Evolutionary conservation across 202 grass and related monocot species (phyloP).

Genomic region (Elaeis oleifera): DNA sequence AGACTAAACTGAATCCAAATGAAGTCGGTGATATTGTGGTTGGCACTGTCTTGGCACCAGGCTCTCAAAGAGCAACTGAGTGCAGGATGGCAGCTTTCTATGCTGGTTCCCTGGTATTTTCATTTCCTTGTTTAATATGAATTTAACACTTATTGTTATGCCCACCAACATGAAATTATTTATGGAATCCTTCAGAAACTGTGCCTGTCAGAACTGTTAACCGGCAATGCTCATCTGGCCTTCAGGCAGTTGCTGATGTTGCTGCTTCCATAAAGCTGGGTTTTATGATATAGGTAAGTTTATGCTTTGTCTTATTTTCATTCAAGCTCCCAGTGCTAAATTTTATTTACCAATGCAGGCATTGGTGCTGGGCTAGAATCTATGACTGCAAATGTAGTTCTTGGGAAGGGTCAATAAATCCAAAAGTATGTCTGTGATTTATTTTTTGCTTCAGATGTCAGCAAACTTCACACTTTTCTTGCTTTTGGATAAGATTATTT

Average conservation of each 20-base stretch:
- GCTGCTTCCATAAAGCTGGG: conserved; percentile 77
- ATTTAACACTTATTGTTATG: background rate
- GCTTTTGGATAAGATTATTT: too few relatives aligned
- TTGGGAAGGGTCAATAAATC: conserved; percentile 87
- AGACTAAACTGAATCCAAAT: conserved; percentile 64
- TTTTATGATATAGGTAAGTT: conserved; percentile 83
- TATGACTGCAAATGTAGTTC: conserved; percentile 53
- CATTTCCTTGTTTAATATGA: background rate
- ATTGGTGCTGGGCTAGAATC: conserved; percentile 91
- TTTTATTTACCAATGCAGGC: conserved; percentile 34
- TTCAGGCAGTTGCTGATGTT: conserved; percentile 91
- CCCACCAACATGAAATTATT: background rate
- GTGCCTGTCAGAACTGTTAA: conserved; percentile 93
- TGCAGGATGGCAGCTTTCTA: conserved; percentile 92
- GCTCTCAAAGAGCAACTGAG: conserved; percentile 76
- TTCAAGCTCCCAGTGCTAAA: too few relatives aligned
- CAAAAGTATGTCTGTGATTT: conserved; percentile 38
- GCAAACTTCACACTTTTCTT: background rate
- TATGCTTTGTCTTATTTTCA: background rate
- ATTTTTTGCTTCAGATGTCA: background rate
- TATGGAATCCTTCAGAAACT: conserved; percentile 40
- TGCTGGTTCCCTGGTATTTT: conserved; percentile 85
- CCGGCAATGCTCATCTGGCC: conserved; percentile 80
- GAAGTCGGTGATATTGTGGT: conserved; percentile 87
- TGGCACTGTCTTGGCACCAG: conserved; percentile 64